These are phyloP conservation scores for Populus hybrid DNA, from an alignment of 441 rosid genomes.

Conservation along the genomic window DNA sequence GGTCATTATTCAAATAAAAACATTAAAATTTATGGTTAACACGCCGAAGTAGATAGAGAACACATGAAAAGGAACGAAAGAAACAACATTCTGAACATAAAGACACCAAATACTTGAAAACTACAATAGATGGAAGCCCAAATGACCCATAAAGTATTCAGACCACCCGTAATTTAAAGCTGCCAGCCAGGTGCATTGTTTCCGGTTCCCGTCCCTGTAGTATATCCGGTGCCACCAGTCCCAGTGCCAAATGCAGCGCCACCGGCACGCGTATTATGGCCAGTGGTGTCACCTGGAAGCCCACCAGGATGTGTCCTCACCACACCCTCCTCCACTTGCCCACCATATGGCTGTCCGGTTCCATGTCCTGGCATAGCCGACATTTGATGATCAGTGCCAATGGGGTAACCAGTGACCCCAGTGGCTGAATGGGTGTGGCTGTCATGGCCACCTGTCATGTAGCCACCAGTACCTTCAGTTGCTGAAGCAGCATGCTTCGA, in stretches of 20 bases:
- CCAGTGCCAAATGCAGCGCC: slow-evolving; percentile 2
- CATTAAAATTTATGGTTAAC: not conserved
- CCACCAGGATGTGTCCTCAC: slow-evolving; percentile 32
- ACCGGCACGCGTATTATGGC: slow-evolving; percentile 39
- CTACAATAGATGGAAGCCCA: not conserved
- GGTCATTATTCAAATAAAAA: not conserved
- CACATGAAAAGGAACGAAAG: not conserved
- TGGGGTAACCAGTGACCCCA: slow-evolving; percentile 33
- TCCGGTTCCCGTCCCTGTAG: not conserved
- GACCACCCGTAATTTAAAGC: not conserved
- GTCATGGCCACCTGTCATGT: slow-evolving; percentile 17
- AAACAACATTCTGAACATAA: not conserved
- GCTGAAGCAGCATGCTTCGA: slow-evolving; percentile 26
- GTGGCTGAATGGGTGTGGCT: slow-evolving; percentile 41
- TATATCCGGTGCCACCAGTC: slow-evolving; percentile 8
- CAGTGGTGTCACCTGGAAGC: slow-evolving; percentile 33
- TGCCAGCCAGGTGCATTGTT: not conserved
- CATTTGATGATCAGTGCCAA: slow-evolving; percentile 45
- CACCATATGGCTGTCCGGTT: slow-evolving; percentile 37
- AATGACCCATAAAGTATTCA: not conserved
- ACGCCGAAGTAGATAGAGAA: not conserved
- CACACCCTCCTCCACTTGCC: slow-evolving; percentile 39
- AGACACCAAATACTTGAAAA: not conserved
- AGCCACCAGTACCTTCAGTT: slow-evolving; percentile 16
- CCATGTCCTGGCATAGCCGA: slow-evolving; percentile 60